Percentiles rank a stretch among this genome's conserved stretches.
Evolutionary conservation across 2,329 filamentous ascomycete species (phyloP).

Genomic region (Paecilomyces sp.): DNA sequence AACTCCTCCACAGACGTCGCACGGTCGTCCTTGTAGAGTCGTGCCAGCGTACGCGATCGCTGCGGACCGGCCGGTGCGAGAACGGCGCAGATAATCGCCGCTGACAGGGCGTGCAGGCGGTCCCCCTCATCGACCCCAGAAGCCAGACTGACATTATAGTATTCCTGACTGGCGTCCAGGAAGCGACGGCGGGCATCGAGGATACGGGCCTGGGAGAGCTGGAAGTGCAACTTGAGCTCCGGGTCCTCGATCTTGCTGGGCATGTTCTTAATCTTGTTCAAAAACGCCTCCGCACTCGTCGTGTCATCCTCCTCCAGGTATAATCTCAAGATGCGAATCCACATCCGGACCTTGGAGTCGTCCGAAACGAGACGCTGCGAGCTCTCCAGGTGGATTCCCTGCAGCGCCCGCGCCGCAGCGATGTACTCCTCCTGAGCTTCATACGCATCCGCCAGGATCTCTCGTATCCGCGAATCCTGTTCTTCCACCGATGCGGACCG

Average conservation of each 20-base stretch:
- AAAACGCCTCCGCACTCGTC: constrained; percentile 71
- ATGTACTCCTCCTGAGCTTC: constrained; percentile 75
- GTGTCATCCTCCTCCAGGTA: constrained; percentile 93
- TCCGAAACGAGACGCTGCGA: constrained; percentile 79
- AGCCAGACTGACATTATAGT: constrained; percentile 79
- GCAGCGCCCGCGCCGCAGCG: constrained; percentile 68
- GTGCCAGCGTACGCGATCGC: constrained; percentile 70
- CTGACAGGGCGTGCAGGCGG: constrained; percentile 72
- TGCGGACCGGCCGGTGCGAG: constrained; percentile 84
- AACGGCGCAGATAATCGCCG: constrained; percentile 86
- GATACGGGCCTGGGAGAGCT: constrained; percentile 86
- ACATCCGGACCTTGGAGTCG: constrained; percentile 74
- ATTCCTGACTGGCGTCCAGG: constrained; percentile 76
- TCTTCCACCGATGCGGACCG: constrained; percentile 73
- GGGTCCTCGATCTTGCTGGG: constrained; percentile 69
- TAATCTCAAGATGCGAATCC: constrained; percentile 90
- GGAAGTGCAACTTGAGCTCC: constrained; percentile 73
- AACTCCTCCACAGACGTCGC: constrained; percentile 69
- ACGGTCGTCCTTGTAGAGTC: constrained; percentile 90
- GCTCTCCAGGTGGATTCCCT: constrained; percentile 80
- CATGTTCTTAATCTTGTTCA: constrained; percentile 93
- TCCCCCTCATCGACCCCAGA: constrained; percentile 77
- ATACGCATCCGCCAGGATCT: constrained; percentile 75
- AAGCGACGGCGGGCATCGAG: constrained; percentile 86
- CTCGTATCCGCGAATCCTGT: constrained; percentile 70